phyloP scores from a whole-genome alignment of 345 rosid species.

The Streptanthus diversifolius region DNA sequence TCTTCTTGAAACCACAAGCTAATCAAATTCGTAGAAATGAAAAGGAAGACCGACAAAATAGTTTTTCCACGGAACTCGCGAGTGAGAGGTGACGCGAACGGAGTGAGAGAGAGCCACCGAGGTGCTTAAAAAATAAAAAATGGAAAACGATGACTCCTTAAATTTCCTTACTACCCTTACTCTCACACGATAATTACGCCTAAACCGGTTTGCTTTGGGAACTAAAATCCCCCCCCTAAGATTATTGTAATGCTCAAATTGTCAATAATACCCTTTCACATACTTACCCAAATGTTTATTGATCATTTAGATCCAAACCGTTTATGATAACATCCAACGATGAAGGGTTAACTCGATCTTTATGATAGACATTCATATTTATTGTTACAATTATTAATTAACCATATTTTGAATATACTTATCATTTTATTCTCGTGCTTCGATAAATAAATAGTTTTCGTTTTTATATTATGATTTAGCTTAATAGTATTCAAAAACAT shows the following conservation, averaged over 20 bases:
- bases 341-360: background rate
- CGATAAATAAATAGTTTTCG: background rate
- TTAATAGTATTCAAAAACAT: background rate
- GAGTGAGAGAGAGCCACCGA: constrained; percentile 36
- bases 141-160: constrained; percentile 18
- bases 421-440: background rate
- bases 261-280: background rate
- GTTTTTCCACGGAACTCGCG: background rate
- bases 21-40: constrained; percentile 25
- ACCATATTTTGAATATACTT: background rate
- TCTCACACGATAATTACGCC: background rate
- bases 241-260: constrained; percentile 1
- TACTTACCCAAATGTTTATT: background rate
- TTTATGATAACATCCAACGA: background rate
- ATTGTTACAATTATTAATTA: background rate
- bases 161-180: background rate
- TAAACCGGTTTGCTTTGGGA: constrained; percentile 12
- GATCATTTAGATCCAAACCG: background rate
- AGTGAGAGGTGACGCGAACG: constrained; percentile 21
- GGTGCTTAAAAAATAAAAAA: constrained; percentile 19
- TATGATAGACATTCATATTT: background rate
- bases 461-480: background rate
- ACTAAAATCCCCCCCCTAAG: background rate
- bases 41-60: background rate
- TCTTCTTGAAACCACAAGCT: constrained; percentile 8